A percentile compares a stretch with the other conserved stretches of the same genome.
Conservation (phyloP, 306 rosid genomes). For the Gynostemma pentaphyllum region DNA sequence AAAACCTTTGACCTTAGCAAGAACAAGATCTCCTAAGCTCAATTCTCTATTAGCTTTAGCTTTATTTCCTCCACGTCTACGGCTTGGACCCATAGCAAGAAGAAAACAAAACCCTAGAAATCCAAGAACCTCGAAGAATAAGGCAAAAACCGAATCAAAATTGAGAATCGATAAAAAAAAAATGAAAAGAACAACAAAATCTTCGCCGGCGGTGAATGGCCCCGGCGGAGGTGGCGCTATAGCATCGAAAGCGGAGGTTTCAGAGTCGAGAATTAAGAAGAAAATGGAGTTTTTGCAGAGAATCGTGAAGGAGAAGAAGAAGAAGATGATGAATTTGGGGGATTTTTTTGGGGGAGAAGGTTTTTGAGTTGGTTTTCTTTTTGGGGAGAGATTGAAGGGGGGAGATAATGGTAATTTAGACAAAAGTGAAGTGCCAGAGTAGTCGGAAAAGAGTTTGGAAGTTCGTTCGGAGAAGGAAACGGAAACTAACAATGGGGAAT, state of each 20-base stretch:
- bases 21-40: conserved; percentile 92
- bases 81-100: conserved; percentile 74
- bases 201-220: conserved; percentile 27
- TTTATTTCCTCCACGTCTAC: conserved; percentile 88
- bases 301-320: background rate
- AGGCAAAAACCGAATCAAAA: conserved; percentile 1
- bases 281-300: conserved; percentile 14
- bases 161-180: conserved; percentile 17
- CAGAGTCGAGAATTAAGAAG: conserved; percentile 16
- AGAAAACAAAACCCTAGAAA: conserved; percentile 13
- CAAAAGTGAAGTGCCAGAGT: conserved; percentile 7
- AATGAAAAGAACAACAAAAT: conserved; percentile 12
- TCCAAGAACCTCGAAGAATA: background rate
- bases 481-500: background rate
- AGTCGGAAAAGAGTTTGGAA: conserved; percentile 1
- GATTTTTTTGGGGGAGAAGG: background rate
- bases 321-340: background rate
- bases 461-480: conserved; percentile 4
- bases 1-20: conserved; percentile 98
- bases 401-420: background rate
- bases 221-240: conserved; percentile 37
- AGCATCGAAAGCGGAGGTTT: conserved; percentile 27
- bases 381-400: background rate
- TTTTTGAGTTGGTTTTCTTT: background rate
- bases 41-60: conserved; percentile 51